Evolutionary conservation across 345 rosid species (phyloP), one percentile per base, ranked within the genome.

Genomic region (Populus deltoides): DNA sequence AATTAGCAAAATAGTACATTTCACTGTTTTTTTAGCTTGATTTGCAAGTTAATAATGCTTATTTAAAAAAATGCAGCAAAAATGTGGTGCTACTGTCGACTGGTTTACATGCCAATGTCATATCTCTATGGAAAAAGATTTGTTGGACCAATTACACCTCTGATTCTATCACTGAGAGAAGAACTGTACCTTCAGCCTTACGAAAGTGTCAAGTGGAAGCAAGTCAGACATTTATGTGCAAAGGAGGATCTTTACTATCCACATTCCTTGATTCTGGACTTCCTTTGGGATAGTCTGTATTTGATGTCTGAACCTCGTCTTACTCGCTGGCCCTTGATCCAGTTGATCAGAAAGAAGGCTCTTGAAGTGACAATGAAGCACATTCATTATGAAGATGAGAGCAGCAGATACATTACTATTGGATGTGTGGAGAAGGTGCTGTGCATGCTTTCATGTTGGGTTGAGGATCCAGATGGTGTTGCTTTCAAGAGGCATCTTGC

Each of bases 361-460:
- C 65, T 79, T 8, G 65, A 75, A 71, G 70, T 72, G 9, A 78
- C 80, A 17, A 81, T 81, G 74, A 68, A 11, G 25, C 22, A 8
- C 78, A 80, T 81, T 16, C 84, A 81, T 8, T 77, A 83, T 70
- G 78, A 86, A 81, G 86, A 83, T 47, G 80, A 86, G 8, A 76
- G 49, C 66, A 86, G 85, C 15, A 68, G 85, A 27, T 83, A 86
- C 79, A 83, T 86, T 38, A 83, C 88, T 1, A 77, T 79, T 35
- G 88, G 84, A 45, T 81, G 88, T 12, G 79, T 81, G 0, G 85
- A 83, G 12, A 86, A 79, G 77, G 80, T 43, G 22, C 18, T 43
- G 39, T 84, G 90, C 69, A 89, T 85, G 90, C 86, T 92, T 47
- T 87, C 93, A 76, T 92, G 93, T 45, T 90, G 93, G 94, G 88